A percentile compares a stretch with the other conserved stretches of the same genome.
Conservation (phyloP, 2,329 filamentous ascomycete species). For the Colletotrichum sidae region DNA sequence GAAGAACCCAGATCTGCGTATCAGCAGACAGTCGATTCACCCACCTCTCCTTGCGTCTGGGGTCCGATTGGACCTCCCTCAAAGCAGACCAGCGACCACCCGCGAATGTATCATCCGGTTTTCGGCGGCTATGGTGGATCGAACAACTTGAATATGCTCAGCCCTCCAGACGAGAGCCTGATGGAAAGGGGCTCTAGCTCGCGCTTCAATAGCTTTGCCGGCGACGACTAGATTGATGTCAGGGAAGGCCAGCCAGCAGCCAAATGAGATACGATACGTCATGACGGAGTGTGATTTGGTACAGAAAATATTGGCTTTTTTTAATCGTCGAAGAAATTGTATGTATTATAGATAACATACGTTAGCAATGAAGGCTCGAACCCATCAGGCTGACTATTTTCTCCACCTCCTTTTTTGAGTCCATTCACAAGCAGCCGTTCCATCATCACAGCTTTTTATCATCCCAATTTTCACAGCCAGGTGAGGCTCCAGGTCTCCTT, state of each 20-base stretch:
- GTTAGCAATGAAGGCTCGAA: conserved; percentile 15
- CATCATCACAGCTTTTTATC: no score
- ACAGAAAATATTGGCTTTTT: conserved; percentile 3
- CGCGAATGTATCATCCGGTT: conserved; percentile 9
- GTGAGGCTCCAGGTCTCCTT: conserved; percentile 68
- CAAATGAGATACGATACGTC: conserved; percentile 33
- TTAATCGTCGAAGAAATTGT: conserved; percentile 17
- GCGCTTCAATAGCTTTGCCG: neutral
- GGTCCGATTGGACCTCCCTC: conserved; percentile 45
- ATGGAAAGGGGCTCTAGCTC: conserved; percentile 6
- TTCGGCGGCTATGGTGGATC: conserved; percentile 2
- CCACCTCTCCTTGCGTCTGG: conserved; percentile 42
- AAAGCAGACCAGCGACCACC: conserved; percentile 31
- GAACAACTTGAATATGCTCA: conserved; percentile 15
- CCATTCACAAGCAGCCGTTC: no score
- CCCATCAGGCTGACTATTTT: neutral
- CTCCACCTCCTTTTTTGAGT: neutral
- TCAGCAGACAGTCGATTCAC: conserved; percentile 19
- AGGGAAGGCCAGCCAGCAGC: conserved; percentile 4
- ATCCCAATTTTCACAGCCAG: conserved; percentile 48
- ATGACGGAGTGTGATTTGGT: conserved; percentile 12
- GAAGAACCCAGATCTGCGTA: conserved; percentile 11
- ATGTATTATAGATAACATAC: conserved; percentile 33
- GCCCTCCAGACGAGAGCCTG: neutral
- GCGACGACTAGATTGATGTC: neutral